Evolutionary conservation across 192 early-diverging fungal species (phyloP).

Genomic region (Coemansia umbellata): DNA sequence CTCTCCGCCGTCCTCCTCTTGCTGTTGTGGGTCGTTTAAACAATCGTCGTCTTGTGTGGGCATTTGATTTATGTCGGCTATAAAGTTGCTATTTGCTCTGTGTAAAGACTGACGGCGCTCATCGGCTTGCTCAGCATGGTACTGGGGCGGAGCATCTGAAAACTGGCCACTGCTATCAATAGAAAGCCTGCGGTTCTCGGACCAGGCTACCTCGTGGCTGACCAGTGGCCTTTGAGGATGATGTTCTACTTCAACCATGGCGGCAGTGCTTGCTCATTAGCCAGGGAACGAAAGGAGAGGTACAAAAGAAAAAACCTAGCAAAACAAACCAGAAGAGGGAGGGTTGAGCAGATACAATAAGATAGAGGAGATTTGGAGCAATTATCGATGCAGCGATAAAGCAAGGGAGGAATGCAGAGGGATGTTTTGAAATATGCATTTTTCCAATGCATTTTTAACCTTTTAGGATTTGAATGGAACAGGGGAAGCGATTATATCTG

Average conservation of each 20-base stretch:
- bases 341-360: too few species aligned
- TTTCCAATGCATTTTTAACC: too few species aligned
- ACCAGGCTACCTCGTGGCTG: not conserved
- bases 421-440: too few species aligned
- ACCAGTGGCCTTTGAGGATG: not conserved
- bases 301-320: too few species aligned
- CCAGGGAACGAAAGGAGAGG: too few species aligned
- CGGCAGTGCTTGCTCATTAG: not conserved
- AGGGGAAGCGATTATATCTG: too few species aligned
- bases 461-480: too few species aligned
- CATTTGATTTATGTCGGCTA: conserved; percentile 4
- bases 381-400: too few species aligned
- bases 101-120: not conserved
- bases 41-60: not conserved
- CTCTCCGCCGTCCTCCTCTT: not conserved
- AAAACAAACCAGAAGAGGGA: too few species aligned
- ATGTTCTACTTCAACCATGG: not conserved
- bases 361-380: too few species aligned
- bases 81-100: conserved; percentile 2
- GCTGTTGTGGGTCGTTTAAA: not conserved
- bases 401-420: too few species aligned
- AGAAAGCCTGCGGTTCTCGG: not conserved
- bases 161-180: not conserved
- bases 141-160: not conserved
- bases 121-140: not conserved